Evolutionary conservation across 805 yeast species (phyloP).

Genomic region (Myxozyma geophila): DNA sequence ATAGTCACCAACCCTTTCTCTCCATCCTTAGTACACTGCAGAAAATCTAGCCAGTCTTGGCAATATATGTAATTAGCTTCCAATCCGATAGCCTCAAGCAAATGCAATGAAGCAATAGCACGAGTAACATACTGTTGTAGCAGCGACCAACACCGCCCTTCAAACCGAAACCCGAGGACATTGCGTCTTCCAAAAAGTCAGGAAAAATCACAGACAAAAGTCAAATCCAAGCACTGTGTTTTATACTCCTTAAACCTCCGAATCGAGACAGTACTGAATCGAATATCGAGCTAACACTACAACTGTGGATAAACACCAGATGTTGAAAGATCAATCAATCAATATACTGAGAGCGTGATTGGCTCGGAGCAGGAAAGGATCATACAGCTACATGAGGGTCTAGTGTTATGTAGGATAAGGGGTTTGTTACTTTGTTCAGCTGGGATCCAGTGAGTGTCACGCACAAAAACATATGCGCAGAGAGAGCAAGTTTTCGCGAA

Average conservation of each 20-base stretch:
- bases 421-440: no score
- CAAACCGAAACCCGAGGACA: slow-evolving; percentile 50
- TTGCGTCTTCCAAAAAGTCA: slow-evolving; percentile 16
- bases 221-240: neutral
- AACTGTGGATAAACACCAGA: neutral
- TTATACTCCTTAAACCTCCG: neutral
- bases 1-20: slow-evolving; percentile 8
- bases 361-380: slow-evolving; percentile 4
- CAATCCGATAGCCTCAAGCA: neutral
- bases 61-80: neutral
- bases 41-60: slow-evolving; percentile 26
- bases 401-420: no score
- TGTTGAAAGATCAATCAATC: neutral
- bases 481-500: no score
- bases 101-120: no score
- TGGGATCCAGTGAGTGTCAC: no score
- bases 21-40: slow-evolving; percentile 20
- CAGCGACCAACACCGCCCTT: slow-evolving; percentile 55
- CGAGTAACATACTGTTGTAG: slow-evolving; percentile 47
- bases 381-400: no score
- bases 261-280: no score
- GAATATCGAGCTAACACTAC: no score
- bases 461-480: no score
- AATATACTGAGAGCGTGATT: slow-evolving; percentile 9
- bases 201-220: neutral